A percentile compares a stretch with the other conserved stretches of the same genome.
These are phyloP conservation scores for Fusarium mangiferae DNA, from an alignment of 2,329 filamentous ascomycete genomes.

Conservation along the genomic window DNA sequence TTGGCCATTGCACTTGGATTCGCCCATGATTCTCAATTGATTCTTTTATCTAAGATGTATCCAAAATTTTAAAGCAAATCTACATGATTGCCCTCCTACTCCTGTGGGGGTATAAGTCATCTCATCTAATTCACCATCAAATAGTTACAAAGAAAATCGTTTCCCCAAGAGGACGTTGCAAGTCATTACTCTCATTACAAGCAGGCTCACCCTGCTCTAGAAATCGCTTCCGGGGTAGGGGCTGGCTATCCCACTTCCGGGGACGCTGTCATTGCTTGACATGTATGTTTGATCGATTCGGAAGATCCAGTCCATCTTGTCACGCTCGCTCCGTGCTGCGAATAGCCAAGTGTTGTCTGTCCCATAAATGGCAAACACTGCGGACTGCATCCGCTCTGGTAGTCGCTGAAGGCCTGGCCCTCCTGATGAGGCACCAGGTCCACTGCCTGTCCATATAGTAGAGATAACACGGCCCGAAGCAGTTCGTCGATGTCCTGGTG, in stretches of 20 bases:
- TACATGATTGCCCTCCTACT: conserved; percentile 42
- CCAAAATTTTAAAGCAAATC: conserved; percentile 35
- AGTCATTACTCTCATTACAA: conserved; percentile 42
- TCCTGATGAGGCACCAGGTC: conserved; percentile 45
- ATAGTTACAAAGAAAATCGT: conserved; percentile 44
- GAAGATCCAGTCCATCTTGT: conserved; percentile 98
- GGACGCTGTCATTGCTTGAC: conserved; percentile 57
- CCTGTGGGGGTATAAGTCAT: conserved; percentile 45
- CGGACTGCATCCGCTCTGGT: conserved; percentile 69
- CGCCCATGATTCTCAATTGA: conserved; percentile 11
- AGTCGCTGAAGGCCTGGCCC: conserved; percentile 60
- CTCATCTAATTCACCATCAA: conserved; percentile 46
- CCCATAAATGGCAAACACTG: conserved; percentile 94
- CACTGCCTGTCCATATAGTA: conserved; percentile 63
- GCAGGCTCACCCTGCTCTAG: conserved; percentile 26
- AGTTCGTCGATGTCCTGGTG: conserved; percentile 60
- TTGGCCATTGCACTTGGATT: not conserved
- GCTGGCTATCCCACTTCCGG: conserved; percentile 51
- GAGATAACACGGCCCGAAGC: conserved; percentile 64
- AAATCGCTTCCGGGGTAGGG: conserved; percentile 49
- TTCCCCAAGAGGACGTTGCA: conserved; percentile 43
- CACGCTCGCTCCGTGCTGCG: conserved; percentile 85
- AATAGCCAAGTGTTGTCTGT: conserved; percentile 96
- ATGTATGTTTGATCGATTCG: conserved; percentile 86
- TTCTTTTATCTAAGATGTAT: conserved; percentile 36